Base-by-base conservation (phyloP, 2,329 filamentous ascomycete species). In the Alternaria incomplexa region DNA sequence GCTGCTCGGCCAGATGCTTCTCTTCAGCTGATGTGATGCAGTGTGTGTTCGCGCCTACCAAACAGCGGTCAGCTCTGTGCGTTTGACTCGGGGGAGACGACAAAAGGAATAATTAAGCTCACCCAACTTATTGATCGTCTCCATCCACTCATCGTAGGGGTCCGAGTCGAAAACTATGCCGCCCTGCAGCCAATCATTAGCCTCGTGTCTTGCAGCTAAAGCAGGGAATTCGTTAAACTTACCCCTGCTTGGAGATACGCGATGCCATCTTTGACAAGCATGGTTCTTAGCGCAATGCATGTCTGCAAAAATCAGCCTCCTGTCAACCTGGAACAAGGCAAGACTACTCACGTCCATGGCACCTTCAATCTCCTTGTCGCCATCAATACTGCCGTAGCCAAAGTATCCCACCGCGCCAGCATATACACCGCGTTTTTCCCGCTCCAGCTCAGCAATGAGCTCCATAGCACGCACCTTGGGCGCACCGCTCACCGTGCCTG, bases 391-490 rank as follows among this genome's bases (percentile, higher is more conserved):
- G 64, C 89, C 89, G 76, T 97, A 98, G 10, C 95, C 95, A 80
- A 97, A 99, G 83, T 97, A 99, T 2, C 96, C 96, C 0, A 97
- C 95, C 0, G 96, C 96, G 26, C 96, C 96, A 9, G 96, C 96
- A 77, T 99, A 99, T 43, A 98, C 89, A 44, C 96, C 95, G 58
- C 96, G 87, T 85, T 97, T 97, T 86, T 99, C 96, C 68, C 87
- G 85, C 82, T 99, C 96, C 50, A 98, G 83, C 83, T 98, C 95
- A 50, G 92, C 93, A 73, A 99, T 99, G 65, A 99, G 85, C 82
- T 97, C 92, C 96, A 99, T 99, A 3, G 96, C 96, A 66, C 90
- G 89, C 58, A 99, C 93, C 83, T 99, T 99, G 61, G 96, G 96
- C 5, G 96, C 95, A 5, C 96, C 96, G 17, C 92, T 96, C 28